Evolutionary conservation across 2,329 filamentous ascomycete genomes (phyloP).

Genomic region (Botryosphaeria dothidea): DNA sequence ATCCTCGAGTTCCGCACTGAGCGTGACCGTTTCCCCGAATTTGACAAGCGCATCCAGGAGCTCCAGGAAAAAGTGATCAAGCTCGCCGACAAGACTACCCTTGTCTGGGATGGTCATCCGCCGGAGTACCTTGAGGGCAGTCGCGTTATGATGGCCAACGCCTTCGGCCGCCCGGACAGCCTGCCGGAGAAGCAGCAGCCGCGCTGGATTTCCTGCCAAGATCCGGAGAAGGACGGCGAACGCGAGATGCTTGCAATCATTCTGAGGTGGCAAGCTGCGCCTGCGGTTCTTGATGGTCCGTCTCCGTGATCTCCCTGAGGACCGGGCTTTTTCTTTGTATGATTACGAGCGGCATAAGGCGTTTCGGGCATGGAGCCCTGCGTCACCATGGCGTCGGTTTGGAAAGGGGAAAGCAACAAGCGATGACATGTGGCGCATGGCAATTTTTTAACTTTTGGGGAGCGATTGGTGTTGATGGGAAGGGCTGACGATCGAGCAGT

Average conservation of each 20-base stretch:
- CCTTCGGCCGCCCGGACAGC: neutral
- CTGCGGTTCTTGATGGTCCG: neutral
- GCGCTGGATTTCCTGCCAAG: neutral
- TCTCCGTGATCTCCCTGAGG: neutral
- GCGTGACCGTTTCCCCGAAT: neutral
- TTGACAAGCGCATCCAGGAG: neutral
- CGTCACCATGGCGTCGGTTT: neutral
- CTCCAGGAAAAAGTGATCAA: neutral
- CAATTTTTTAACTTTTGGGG: neutral
- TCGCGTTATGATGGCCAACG: slow-evolving; percentile 4
- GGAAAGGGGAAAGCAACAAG: neutral
- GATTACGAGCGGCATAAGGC: neutral
- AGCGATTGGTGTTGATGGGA: neutral
- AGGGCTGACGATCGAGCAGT: neutral
- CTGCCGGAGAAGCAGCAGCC: neutral
- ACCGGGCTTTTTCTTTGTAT: neutral
- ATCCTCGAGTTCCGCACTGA: slow-evolving; percentile 4
- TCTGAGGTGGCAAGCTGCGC: neutral
- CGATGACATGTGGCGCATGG: too few species aligned
- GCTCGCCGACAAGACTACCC: neutral
- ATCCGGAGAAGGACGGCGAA: neutral
- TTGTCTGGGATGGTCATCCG: neutral
- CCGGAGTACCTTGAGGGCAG: neutral
- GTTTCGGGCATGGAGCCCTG: neutral
- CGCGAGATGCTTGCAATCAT: slow-evolving; percentile 11